Evolutionary conservation across 371 early-diverging fungal genomes (phyloP).

Genomic region (Synchytrium microbalum): DNA sequence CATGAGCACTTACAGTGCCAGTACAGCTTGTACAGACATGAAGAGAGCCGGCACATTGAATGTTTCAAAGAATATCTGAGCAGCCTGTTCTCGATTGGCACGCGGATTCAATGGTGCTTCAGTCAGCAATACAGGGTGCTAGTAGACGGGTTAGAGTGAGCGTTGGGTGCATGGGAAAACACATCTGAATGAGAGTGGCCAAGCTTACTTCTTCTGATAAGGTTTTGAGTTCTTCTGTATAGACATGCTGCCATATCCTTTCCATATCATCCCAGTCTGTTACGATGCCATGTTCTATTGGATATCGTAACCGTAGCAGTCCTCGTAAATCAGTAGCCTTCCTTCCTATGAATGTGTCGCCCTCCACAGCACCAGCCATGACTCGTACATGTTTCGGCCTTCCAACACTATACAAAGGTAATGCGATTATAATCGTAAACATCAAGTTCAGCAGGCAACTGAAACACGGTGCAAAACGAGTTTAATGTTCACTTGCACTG

Average conservation of each 20-base stretch:
- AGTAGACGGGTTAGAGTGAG: neutral
- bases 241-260: slow-evolving; percentile 91
- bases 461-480: neutral
- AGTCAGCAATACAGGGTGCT: slow-evolving; percentile 93
- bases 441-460: neutral
- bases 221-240: slow-evolving; percentile 86
- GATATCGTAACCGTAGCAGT: slow-evolving; percentile 82
- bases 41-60: slow-evolving; percentile 94
- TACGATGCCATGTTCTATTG: slow-evolving; percentile 93
- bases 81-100: slow-evolving; percentile 79
- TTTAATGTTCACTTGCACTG: slow-evolving; percentile 48
- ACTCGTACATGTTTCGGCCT: slow-evolving; percentile 89
- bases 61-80: slow-evolving; percentile 94
- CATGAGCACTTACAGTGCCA: slow-evolving; percentile 60
- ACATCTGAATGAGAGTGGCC: neutral
- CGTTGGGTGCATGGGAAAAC: neutral
- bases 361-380: slow-evolving; percentile 96
- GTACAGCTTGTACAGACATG: slow-evolving; percentile 90
- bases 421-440: neutral
- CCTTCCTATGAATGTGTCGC: slow-evolving; percentile 86
- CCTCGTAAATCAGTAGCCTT: slow-evolving; percentile 92
- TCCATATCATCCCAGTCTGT: slow-evolving; percentile 97
- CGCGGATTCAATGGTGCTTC: slow-evolving; percentile 92
- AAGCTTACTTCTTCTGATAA: slow-evolving; percentile 82
- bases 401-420: slow-evolving; percentile 63